A percentile compares a stretch with the other conserved stretches of the same genome.
These are phyloP conservation scores for Colletotrichum sp. DNA, from an alignment of 2,329 filamentous ascomycete species.

Conservation along the genomic window DNA sequence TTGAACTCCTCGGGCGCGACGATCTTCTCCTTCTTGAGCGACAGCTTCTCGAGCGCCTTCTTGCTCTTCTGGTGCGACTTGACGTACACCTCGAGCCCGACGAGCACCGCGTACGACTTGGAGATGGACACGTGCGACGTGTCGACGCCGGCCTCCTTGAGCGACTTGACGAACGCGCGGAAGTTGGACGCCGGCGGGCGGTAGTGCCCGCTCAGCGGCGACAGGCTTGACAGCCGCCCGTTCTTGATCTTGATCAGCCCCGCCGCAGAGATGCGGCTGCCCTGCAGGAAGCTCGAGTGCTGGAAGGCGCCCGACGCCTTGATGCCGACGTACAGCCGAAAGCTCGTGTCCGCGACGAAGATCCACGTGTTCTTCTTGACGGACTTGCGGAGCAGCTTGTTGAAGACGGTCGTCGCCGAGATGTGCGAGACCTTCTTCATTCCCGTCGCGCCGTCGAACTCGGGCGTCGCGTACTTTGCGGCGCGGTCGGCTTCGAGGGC, in stretches of 20 bases:
- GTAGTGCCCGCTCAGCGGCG: slow-evolving; percentile 80
- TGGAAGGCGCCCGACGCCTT: slow-evolving; percentile 90
- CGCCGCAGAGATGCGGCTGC: slow-evolving; percentile 79
- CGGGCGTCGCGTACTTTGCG: slow-evolving; percentile 69
- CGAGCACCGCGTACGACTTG: slow-evolving; percentile 80
- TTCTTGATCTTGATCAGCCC: slow-evolving; percentile 86
- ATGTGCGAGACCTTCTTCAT: slow-evolving; percentile 62
- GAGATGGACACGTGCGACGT: slow-evolving; percentile 80
- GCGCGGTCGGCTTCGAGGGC: slow-evolving; percentile 64
- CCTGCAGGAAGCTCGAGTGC: slow-evolving; percentile 88
- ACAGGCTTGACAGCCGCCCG: slow-evolving; percentile 76
- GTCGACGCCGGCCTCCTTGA: slow-evolving; percentile 78
- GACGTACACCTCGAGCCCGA: slow-evolving; percentile 82
- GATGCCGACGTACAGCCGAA: slow-evolving; percentile 87
- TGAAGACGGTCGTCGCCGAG: slow-evolving; percentile 75
- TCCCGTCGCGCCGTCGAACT: slow-evolving; percentile 65
- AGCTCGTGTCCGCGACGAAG: slow-evolving; percentile 86
- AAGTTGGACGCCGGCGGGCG: slow-evolving; percentile 85
- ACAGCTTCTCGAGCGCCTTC: slow-evolving; percentile 51
- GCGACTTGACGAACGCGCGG: slow-evolving; percentile 75
- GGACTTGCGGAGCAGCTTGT: slow-evolving; percentile 78
- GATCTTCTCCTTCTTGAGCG: slow-evolving; percentile 62
- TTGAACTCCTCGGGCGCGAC: slow-evolving; percentile 64
- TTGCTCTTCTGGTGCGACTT: slow-evolving; percentile 72
- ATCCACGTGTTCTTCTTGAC: slow-evolving; percentile 93